Percentiles rank a stretch among this genome's conserved stretches.
Evolutionary conservation across 1,139 yeast genomes (phyloP).

Genomic region (Saccharomycopsis crataegensis): DNA sequence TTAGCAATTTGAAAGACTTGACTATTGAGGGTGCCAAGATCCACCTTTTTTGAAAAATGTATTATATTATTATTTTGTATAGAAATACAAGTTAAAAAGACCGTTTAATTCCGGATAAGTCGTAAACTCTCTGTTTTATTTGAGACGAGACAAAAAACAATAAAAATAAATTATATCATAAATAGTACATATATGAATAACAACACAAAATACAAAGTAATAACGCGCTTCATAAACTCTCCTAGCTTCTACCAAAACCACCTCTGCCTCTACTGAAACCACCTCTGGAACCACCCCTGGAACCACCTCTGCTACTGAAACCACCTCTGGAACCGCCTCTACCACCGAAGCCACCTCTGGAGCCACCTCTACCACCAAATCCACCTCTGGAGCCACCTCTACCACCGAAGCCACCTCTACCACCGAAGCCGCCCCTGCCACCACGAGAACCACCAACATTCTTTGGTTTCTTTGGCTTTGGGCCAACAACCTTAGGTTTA

Average conservation of each 20-base stretch:
- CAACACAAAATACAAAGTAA: not conserved
- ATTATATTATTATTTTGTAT: not conserved
- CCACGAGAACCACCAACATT: constrained; percentile 40
- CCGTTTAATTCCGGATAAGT: not conserved
- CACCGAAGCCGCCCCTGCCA: constrained; percentile 23
- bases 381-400: constrained; percentile 33
- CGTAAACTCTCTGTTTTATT: not conserved
- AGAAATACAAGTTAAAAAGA: not conserved
- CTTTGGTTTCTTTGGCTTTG: constrained; percentile 72
- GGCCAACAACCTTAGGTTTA: constrained; percentile 76
- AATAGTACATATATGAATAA: not conserved
- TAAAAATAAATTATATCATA: not conserved
- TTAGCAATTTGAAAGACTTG: constrained; percentile 39
- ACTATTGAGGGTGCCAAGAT: constrained; percentile 38
- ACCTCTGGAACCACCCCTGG: constrained; percentile 38
- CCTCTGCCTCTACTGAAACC: constrained; percentile 41
- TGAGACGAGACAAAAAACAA: not conserved
- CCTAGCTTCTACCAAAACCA: constrained; percentile 36
- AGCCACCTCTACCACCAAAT: constrained; percentile 38
- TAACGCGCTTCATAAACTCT: constrained; percentile 42
- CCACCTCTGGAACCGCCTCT: constrained; percentile 40
- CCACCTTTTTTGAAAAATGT: constrained; percentile 35
- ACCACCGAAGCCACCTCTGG: constrained; percentile 42
- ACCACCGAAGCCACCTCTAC: constrained; percentile 35
- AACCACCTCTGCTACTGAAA: constrained; percentile 44